Conservation (phyloP, 768 basidiomycete species). For the Leccinum arenicola region DNA sequence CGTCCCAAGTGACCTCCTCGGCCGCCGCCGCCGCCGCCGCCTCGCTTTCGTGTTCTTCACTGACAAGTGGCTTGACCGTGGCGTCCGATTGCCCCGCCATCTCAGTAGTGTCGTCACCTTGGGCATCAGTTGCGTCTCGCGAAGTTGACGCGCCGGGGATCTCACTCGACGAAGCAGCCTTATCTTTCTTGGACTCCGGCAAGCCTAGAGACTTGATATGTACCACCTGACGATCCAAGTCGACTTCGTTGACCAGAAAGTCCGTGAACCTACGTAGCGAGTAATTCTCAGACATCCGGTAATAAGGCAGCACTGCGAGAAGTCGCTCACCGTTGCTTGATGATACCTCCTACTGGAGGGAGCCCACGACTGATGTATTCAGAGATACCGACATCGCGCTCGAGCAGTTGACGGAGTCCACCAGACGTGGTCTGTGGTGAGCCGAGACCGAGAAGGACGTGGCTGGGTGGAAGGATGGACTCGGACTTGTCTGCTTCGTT, state of each 20-base stretch:
- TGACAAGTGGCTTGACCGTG: neutral
- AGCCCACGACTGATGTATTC: conserved; percentile 75
- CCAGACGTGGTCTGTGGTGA: conserved; percentile 47
- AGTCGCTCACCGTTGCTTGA: conserved; percentile 83
- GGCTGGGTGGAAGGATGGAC: conserved; percentile 67
- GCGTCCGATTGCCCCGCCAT: conserved; percentile 6
- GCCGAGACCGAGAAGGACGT: conserved; percentile 61
- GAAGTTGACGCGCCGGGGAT: conserved; percentile 9
- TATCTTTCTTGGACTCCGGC: conserved; percentile 54
- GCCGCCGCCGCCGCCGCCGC: neutral
- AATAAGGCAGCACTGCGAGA: neutral
- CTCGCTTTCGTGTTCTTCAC: neutral
- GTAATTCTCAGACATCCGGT: neutral
- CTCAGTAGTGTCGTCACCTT: conserved; percentile 1
- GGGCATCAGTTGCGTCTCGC: conserved; percentile 12
- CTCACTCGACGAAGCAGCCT: conserved; percentile 25
- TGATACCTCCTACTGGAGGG: conserved; percentile 82
- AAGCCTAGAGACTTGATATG: conserved; percentile 76
- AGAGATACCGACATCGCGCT: conserved; percentile 87
- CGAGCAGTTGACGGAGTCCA: conserved; percentile 57
- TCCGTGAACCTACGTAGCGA: conserved; percentile 78
- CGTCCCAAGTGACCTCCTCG: conserved; percentile 60
- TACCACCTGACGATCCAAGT: conserved; percentile 73
- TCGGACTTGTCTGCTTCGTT: conserved; percentile 19
- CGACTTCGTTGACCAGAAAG: conserved; percentile 92